Evolutionary conservation across 139 green algal species (phyloP), one percentile per base, ranked within the genome.

Genomic region (Chlorella sp.): DNA sequence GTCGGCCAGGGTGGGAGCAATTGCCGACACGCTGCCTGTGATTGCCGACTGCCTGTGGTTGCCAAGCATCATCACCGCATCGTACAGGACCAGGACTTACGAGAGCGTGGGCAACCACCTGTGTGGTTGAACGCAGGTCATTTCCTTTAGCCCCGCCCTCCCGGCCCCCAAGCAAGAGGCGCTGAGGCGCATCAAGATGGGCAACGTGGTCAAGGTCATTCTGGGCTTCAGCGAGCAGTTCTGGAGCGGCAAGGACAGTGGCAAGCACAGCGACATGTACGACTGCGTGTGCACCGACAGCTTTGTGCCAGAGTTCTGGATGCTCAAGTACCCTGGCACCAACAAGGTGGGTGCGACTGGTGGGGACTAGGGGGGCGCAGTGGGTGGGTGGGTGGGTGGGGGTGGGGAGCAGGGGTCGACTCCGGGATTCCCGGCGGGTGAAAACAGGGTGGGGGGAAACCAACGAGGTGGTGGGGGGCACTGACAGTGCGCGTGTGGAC

Each of bases 301-400:
- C 35, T 93, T 94, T 62, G 79, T 93, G 5, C 91, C 89, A 2
- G 91, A 96, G 78, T 86, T 94, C 50, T 96, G 91, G 91, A 88
- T 92, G 69, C 88, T 85, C 2, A 49, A 61, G 2, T 83, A 88
- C 71, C 70, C 83, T 0, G 60, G 31, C 1, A 75, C 67, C 0
- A 32, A 67, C 22, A 32, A 60, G 72, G 72, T 71, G 35, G 62
- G 3, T 63, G 22, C 32, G 6, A 35, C 20, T 20, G 23, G 27
- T 33, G 23, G 62, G 51, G 71, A 27, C 49, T 27, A n/a, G 14
- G 59, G 59, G 23, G 5, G 26, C 4, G 59, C 24, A 23, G 20
- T 32, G n/a, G n/a, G n/a, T n/a, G n/a, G n/a, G n/a, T n/a, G n/a
- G n/a, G n/a, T n/a, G n/a, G n/a, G n/a, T n/a, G n/a, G n/a, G n/a